Evolutionary conservation across 164 flowering plant species (phyloP), one percentile per base, ranked within the genome.

Genomic region (Dillenia turbinata): DNA sequence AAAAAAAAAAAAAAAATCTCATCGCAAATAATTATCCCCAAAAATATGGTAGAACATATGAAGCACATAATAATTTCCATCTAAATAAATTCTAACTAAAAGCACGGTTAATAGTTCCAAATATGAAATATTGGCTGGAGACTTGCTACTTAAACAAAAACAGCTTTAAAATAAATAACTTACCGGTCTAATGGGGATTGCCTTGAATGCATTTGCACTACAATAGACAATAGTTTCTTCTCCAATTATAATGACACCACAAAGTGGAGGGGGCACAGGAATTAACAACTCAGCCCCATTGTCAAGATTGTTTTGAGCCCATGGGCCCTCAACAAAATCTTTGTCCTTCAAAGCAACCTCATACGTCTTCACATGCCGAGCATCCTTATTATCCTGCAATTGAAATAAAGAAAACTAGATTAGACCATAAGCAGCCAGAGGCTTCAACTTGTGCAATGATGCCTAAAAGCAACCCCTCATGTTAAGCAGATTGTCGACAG

Each of bases 211-310:
- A 72, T 73, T 73, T 44, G 89, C 97, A 71, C 92, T 95, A 75
- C 94, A 89, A 63, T 95, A 92, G 5, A 95, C 99, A 67, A 95
- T 82, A 14, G 97, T 95, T 77, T 95, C 96, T 75, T 95, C 99
- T 55, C 99, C 99, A 67, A 95, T 85, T 64, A 95, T 95, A 19
- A 95, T 76, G 49, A 95, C 99, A 62, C 99, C 97, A 70, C 99
- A 90, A 11, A 95, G 81, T 52, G 99, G 97, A 65, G 92, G 79
- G 1, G 99, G 99, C 44, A 95, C 99, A 49, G 97, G 99, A 58
- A 92, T 91, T 48, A 92, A 71, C 74, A 94, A 70, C 65, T 81
- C 85, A 59, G 99, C 97, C 44, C 99, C 97, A 79, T 94, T 89
- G 69, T 94, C 99, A 70, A 94, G 96, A 81, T 94, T 94, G 73